Base-by-base conservation (phyloP, 306 rosid genomes). In the Fragaria vesca region DNA sequence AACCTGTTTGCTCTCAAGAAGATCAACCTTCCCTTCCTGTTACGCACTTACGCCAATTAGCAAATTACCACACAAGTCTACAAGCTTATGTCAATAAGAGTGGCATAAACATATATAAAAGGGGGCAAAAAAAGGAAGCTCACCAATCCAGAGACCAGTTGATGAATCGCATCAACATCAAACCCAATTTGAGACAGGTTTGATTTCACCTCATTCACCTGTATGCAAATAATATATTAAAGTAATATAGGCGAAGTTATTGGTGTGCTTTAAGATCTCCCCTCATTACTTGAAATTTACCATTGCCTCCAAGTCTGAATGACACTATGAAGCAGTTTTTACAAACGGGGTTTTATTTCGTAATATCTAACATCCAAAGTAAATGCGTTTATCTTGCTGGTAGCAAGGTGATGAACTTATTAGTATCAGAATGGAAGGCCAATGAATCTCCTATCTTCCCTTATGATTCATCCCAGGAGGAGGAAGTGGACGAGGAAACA, bases 191-290 rank as follows among this genome's bases (percentile, higher is more conserved):
- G 90, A 77, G 93, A 93, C 82, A 93, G 90, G 79, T 77, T 78
- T 77, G 91, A 88, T 79, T 89, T 91, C 76, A 87, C 91, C 66
- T 85, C 93, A 76, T 72, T 83, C 77, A 93, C 98, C 98, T 91
- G 84, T 63, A 80, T 17, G 20, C 45, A 69, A 66, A 78, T 38
- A 71, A 72, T 4, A 30, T 26, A 61, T 61, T 43, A 51, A 54
- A 54, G 74, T 26, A 42, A 71, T 69, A 15, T 32, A 45, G 42
- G 55, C 15, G 43, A 20, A 55, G 2, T 73, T 57, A 57, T n/a
- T 55, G 1, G 9, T 30, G 78, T 74, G 43, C 43, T 17, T 47
- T 3, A 46, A 32, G 54, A 68, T 54, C 38, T 66, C 66, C 20
- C 18, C 45, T 20, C 34, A 26, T 78, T 58, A 62, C 48, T 5